Base-by-base conservation (phyloP, 805 yeast species). In the Starmerella davenportii region DNA sequence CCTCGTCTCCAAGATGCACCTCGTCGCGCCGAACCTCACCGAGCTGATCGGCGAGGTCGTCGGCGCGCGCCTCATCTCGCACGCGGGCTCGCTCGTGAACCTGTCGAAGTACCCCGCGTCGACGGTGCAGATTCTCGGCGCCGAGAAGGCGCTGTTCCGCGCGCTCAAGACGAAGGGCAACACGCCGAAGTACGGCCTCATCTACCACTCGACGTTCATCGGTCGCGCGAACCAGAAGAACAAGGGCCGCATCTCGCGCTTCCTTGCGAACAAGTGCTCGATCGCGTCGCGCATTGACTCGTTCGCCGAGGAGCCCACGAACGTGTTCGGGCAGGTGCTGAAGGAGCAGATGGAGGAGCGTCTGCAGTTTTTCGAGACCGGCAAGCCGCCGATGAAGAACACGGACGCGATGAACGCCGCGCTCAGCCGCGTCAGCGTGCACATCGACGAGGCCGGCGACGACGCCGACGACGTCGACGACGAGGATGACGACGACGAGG, bases 191-290 rank as follows among this genome's bases (percentile, higher is more conserved):
- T 84, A 84, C 62, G 95, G 95, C 56, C 72, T 84, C 58, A 81
- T 84, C 55, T 84, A 85, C 69, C 94, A 85, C 66, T 80, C 95
- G 34, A 79, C 93, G 24, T 82, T 82, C 62, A 82, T 84, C 54
- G 93, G 94, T 52, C 78, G 74, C 62, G 98, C 98, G 43, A 68
- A 84, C 46, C 76, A 92, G 49, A 90, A 90, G 69, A 90, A 90
- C 70, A 90, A 90, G 75, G 98, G 98, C 64, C 79, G 96, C 72
- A 90, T 90, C 51, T 87, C 98, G 36, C 79, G 98, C 67, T 90
- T 85, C 66, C 69, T 90, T 64, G 98, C 98, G 50, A 90, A 90
- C 78, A 90, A 90, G 66, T 87, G 96, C 73, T 79, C 98, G 31
- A 87, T 90, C 65, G 98, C 98, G 43, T 82, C 95, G 38, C 82